Evolutionary conservation across 805 yeast species (phyloP).

Genomic region (Debaryomyces castellii): DNA sequence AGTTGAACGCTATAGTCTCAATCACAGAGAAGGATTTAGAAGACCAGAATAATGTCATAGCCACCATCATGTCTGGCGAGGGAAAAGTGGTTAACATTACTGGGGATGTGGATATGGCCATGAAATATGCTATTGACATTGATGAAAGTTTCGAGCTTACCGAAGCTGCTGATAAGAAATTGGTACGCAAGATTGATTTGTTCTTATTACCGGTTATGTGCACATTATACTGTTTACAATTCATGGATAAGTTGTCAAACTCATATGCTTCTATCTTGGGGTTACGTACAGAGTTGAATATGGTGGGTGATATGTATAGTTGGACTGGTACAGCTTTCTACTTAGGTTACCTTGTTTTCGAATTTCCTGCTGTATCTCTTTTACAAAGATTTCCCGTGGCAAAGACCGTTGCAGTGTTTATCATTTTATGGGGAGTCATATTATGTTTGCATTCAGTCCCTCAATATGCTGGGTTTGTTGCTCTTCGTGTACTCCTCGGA

Average conservation of each 20-base stretch:
- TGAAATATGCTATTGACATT: conserved; percentile 25
- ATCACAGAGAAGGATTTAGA: conserved; percentile 3
- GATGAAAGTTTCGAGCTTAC: conserved; percentile 11
- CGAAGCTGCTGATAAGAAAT: conserved; percentile 13
- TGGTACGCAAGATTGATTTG: conserved; percentile 21
- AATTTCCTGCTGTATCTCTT: conserved; percentile 44
- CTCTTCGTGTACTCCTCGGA: conserved; percentile 37
- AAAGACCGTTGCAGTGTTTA: conserved; percentile 46
- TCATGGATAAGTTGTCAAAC: conserved; percentile 38
- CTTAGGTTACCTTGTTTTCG: conserved; percentile 61
- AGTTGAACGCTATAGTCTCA: too few relatives aligned
- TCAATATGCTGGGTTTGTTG: conserved; percentile 40
- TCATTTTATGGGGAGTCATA: conserved; percentile 61
- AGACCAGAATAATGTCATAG: not conserved
- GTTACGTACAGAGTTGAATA: conserved; percentile 32
- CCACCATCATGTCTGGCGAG: conserved; percentile 14
- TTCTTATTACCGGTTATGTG: conserved; percentile 26
- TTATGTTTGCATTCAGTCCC: conserved; percentile 53
- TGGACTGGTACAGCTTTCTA: conserved; percentile 42
- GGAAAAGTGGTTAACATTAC: conserved; percentile 25
- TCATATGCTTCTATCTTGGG: conserved; percentile 41
- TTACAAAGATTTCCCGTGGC: conserved; percentile 60
- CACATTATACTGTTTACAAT: conserved; percentile 24
- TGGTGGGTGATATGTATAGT: conserved; percentile 33
- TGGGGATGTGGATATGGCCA: conserved; percentile 39